Evolutionary conservation across 192 early-diverging fungal species (phyloP).

Genomic region (Gigaspora rosea): DNA sequence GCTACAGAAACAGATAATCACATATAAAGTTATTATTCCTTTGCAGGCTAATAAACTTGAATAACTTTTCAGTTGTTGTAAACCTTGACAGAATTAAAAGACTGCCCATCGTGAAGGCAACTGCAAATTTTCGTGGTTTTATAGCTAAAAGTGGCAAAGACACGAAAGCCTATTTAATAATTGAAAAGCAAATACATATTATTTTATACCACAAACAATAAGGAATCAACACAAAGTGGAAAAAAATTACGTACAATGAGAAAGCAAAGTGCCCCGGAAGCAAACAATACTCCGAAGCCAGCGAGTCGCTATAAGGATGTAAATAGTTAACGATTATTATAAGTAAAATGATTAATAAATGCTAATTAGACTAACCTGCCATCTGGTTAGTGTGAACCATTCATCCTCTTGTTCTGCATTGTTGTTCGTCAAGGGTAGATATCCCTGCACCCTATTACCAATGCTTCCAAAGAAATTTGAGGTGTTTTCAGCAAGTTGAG

Average conservation of each 20-base stretch:
- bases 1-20: constrained; percentile 43
- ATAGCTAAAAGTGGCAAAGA: constrained; percentile 64
- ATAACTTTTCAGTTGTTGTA: background rate
- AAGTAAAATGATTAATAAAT: background rate
- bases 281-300: constrained; percentile 56
- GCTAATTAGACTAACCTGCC: constrained; percentile 36
- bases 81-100: constrained; percentile 45
- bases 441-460: constrained; percentile 43
- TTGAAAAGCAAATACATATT: constrained; percentile 1
- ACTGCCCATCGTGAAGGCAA: constrained; percentile 75
- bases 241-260: constrained; percentile 38
- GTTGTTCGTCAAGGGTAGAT: constrained; percentile 40
- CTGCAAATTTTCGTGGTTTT: constrained; percentile 76
- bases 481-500: constrained; percentile 27
- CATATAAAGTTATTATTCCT: background rate
- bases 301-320: constrained; percentile 42
- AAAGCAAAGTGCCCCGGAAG: constrained; percentile 53
- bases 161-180: constrained; percentile 44
- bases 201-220: background rate
- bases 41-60: background rate
- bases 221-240: background rate
- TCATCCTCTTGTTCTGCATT: constrained; percentile 39
- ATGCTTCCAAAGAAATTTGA: constrained; percentile 40
- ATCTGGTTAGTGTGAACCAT: constrained; percentile 44
- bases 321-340: constrained; percentile 10